These are phyloP conservation scores for Poa annua DNA, from an alignment of 176 grass and related monocot genomes.

Conservation along the genomic window DNA sequence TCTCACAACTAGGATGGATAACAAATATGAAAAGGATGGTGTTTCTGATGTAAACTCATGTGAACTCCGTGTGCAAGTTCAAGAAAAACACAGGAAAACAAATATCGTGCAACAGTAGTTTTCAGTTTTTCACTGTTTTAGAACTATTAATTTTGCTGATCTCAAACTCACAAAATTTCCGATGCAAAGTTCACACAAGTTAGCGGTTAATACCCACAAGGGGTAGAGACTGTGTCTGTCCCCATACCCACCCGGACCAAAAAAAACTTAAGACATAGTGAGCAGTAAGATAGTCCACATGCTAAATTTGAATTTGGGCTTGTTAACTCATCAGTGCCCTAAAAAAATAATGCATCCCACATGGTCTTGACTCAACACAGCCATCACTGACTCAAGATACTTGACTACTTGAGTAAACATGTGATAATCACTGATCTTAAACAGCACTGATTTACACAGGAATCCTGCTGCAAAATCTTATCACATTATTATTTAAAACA, in stretches of 20 bases:
- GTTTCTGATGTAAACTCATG: not conserved
- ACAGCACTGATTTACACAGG: not conserved
- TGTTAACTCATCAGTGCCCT: not conserved
- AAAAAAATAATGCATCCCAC: not conserved
- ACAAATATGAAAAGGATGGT: not conserved
- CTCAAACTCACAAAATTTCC: constrained; percentile 16
- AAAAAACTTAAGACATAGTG: not conserved
- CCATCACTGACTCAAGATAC: constrained; percentile 9
- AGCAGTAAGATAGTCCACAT: not conserved
- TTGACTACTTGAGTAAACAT: constrained; percentile 17
- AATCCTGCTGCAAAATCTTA: not conserved
- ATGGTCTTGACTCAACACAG: not conserved
- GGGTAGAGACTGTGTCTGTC: not conserved
- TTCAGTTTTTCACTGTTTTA: constrained; percentile 23
- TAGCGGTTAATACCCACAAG: not conserved
- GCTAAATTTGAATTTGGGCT: not conserved
- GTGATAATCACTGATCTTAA: not conserved
- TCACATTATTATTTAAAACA: not conserved
- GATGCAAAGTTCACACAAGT: constrained; percentile 20
- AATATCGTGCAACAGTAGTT: not conserved
- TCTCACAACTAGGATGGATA: constrained; percentile 13
- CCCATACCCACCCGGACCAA: not conserved
- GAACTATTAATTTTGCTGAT: constrained; percentile 2
- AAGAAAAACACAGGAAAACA: not conserved
- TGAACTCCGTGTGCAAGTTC: not conserved